Evolutionary conservation across 345 rosid genomes (phyloP), one percentile per base, ranked within the genome.

Genomic region (Boechera retrofracta): DNA sequence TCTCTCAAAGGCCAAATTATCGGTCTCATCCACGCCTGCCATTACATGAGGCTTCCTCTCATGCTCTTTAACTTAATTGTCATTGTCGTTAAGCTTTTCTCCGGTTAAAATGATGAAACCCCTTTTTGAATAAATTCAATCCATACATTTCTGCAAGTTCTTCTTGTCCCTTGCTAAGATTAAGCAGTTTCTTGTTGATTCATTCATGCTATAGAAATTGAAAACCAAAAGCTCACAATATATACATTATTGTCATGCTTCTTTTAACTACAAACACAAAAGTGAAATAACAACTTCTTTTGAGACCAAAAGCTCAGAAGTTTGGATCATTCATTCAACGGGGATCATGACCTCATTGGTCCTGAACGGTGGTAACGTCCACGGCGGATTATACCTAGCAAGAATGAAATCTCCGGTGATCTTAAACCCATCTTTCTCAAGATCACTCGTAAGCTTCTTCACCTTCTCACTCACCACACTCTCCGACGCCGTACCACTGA

Each of bases 351-450:
- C 85, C 77, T 92, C 97, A 16, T 94, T 92, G 48, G 95, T 88
- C 84, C 90, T 89, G 4, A 89, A 83, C 15, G 85, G 69, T 15
- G 97, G 97, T 74, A 92, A 42, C 55, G 98, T 89, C 91, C 93
- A 92, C 7, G 98, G 97, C 0, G 97, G 98, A 39, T 94, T 94
- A 76, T 88, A 90, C 88, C 98, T 87, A 59, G 88, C 95, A 63
- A 92, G 85, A 72, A 89, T 6, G 47, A 68, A 84, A 47, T 89
- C 86, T 13, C 98, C 97, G 35, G 48, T 63, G 64, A 90, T 77
- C 83, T 85, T 90, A 62, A 72, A 75, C 78, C 97, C 97, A 49
- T 91, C 97, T 81, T 74, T 85, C 80, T 86, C 88, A 75, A 94
- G 85, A 77, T 86, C 80, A 71, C 79, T 75, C 71, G 76, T 87